Percentiles rank a stretch among this genome's conserved stretches.
Conservation (phyloP, 164 flowering plant genomes). For the Paratinospora sagittata region DNA sequence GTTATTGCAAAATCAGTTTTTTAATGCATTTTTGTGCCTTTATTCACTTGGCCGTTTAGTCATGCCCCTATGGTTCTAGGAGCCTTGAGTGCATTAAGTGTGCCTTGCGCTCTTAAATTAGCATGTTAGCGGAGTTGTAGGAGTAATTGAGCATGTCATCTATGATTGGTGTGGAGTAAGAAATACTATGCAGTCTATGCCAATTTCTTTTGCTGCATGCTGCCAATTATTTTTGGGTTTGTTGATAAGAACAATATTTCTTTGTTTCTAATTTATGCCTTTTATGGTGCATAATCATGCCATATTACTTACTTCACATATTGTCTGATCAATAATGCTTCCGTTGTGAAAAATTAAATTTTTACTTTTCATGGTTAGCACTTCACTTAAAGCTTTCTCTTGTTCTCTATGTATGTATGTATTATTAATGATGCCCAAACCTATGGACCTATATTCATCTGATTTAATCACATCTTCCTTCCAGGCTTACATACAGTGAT, state of each 20-base stretch:
- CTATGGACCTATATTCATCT: neutral
- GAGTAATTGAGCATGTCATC: no score
- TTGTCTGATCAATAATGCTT: neutral
- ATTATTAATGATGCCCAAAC: neutral
- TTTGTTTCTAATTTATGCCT: neutral
- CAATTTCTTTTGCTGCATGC: neutral
- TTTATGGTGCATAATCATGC: neutral
- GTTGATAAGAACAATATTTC: neutral
- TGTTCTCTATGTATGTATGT: neutral
- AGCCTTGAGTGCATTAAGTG: no score
- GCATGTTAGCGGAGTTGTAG: no score
- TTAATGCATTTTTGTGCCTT: no score
- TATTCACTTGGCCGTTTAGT: no score
- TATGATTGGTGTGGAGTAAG: no score
- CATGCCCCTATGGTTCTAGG: no score
- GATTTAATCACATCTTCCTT: conserved; percentile 19
- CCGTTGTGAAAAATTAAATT: no score
- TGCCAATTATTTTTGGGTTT: neutral
- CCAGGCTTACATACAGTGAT: conserved; percentile 96
- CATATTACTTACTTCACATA: neutral
- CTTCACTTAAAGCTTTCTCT: neutral
- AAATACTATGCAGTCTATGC: neutral
- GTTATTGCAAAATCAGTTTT: no score
- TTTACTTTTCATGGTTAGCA: no score
- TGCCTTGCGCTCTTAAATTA: no score